A percentile compares a stretch with the other conserved stretches of the same genome.
Evolutionary conservation across 169 alveolate genomes (phyloP).

Genomic region (Plasmodium coatneyi): DNA sequence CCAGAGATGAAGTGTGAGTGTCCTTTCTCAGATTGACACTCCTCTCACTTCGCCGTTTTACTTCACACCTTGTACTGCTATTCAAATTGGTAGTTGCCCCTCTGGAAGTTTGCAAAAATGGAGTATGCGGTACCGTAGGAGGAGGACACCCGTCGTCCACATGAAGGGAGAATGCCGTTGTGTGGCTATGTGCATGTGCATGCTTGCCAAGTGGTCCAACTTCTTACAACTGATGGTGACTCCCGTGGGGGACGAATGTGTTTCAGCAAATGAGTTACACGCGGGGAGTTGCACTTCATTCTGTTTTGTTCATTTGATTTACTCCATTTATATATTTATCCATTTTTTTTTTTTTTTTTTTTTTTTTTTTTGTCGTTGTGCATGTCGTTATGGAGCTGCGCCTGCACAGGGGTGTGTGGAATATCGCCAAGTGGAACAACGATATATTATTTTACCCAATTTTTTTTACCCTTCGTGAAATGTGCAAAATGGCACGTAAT

Average conservation of each 20-base stretch:
- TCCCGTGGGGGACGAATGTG: background rate
- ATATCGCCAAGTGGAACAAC: background rate
- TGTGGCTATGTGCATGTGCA: background rate
- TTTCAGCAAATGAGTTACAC: background rate
- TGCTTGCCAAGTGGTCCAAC: background rate
- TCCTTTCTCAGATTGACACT: background rate
- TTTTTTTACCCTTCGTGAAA: background rate
- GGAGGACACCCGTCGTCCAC: background rate
- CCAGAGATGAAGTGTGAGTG: background rate
- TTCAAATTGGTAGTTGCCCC: background rate
- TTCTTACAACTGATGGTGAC: background rate
- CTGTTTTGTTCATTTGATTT: background rate
- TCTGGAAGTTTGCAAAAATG: background rate
- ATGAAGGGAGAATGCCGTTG: background rate
- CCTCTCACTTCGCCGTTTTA: background rate
- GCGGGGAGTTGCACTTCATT: background rate
- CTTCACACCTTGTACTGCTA: background rate
- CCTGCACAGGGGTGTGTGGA: background rate
- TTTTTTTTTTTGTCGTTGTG: slow-evolving; percentile 23
- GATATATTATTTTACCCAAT: background rate
- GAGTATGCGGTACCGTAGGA: background rate
- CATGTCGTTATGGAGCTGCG: slow-evolving; percentile 6
- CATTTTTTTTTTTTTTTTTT: slow-evolving; percentile 1
- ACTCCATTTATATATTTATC: background rate
- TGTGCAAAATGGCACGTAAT: background rate